Percentiles rank a stretch among this genome's conserved stretches.
phyloP scores from a whole-genome alignment of 1,284 basidiomycete genomes.

The Apiotrichum siamense region DNA sequence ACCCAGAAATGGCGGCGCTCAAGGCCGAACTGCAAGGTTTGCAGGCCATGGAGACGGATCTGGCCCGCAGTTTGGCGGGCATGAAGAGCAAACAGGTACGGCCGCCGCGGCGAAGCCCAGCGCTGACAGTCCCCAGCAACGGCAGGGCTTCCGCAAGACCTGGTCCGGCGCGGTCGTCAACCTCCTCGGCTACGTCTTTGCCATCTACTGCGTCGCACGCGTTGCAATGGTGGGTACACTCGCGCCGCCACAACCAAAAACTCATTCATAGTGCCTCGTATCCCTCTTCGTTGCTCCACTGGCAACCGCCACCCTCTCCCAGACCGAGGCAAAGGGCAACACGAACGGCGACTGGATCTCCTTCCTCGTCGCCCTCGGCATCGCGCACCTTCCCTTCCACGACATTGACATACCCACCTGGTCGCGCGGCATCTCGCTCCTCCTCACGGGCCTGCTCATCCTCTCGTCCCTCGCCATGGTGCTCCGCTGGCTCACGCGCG shows the following conservation, averaged over 20 bases:
- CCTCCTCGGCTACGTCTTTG: constrained; percentile 42
- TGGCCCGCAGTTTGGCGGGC: constrained; percentile 30
- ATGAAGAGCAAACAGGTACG: constrained; percentile 40
- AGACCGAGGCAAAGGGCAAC: constrained; percentile 25
- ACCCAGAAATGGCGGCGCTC: constrained; percentile 18
- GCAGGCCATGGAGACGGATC: constrained; percentile 40
- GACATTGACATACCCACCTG: constrained; percentile 43
- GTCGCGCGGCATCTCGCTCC: constrained; percentile 43
- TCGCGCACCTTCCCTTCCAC: constrained; percentile 38
- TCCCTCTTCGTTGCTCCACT: constrained; percentile 38
- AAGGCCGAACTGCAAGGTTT: constrained; percentile 40
- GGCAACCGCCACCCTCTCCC: constrained; percentile 20
- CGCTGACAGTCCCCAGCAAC: constrained; percentile 17
- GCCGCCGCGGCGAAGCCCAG: not conserved
- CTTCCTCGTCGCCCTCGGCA: constrained; percentile 40
- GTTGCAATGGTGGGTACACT: constrained; percentile 35
- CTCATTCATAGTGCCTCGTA: constrained; percentile 32
- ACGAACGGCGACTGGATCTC: constrained; percentile 49
- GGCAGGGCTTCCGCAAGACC: constrained; percentile 42
- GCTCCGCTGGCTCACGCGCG: constrained; percentile 40
- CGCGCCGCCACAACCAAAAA: not conserved
- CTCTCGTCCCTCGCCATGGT: constrained; percentile 43
- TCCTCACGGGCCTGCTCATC: constrained; percentile 43
- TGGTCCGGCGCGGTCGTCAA: constrained; percentile 38
- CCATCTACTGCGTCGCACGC: constrained; percentile 44